These are phyloP conservation scores for Chloranthus sessilifolius DNA, from an alignment of 164 flowering plant genomes.

Conservation along the genomic window DNA sequence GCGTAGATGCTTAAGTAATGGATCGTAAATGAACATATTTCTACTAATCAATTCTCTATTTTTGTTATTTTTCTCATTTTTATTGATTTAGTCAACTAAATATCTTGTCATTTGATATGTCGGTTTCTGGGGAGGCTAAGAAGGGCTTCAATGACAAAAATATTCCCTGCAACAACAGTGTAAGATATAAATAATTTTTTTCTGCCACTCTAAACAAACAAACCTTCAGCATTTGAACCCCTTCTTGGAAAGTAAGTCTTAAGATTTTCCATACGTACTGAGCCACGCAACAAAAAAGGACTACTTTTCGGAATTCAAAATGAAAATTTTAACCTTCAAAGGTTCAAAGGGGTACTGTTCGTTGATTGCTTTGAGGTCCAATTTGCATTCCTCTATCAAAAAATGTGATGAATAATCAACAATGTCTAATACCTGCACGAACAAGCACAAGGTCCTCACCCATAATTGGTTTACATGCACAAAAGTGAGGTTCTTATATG, in stretches of 20 bases:
- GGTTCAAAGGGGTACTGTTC: slow-evolving; percentile 83
- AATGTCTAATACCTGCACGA: slow-evolving; percentile 72
- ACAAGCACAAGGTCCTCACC: slow-evolving; percentile 11
- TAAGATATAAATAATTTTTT: no score
- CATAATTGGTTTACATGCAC: no score
- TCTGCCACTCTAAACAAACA: background rate
- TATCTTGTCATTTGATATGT: no score
- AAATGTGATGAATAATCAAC: slow-evolving; percentile 73
- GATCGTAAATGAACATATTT: no score
- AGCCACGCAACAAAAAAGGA: slow-evolving; percentile 10
- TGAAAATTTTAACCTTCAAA: slow-evolving; percentile 49
- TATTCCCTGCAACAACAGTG: no score
- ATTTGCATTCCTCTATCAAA: slow-evolving; percentile 62
- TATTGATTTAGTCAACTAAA: no score
- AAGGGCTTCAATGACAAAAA: no score
- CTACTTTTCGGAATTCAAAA: background rate
- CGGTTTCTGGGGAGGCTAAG: no score
- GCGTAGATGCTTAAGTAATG: no score
- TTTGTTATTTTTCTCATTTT: no score
- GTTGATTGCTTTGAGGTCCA: slow-evolving; percentile 68
- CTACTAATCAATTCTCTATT: no score
- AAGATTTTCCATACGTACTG: slow-evolving; percentile 72
- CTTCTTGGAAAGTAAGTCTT: slow-evolving; percentile 79
- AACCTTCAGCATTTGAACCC: slow-evolving; percentile 90
- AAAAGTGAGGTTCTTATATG: background rate